Evolutionary conservation across 164 flowering plant genomes (phyloP), one percentile per base, ranked within the genome.

Genomic region (Saururus chinensis): DNA sequence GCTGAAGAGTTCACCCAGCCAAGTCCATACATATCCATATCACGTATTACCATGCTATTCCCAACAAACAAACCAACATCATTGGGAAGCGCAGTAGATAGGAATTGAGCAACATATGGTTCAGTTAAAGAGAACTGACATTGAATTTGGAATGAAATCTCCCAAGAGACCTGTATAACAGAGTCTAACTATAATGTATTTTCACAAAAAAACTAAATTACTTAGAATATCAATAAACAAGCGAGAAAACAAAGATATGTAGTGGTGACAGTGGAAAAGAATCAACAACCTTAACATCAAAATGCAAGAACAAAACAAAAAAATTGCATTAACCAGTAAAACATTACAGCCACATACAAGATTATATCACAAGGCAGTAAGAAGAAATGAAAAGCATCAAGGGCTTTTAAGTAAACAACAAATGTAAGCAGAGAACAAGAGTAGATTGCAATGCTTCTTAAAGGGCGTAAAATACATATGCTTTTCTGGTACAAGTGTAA

Each of bases 11-110:
- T 62, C 51, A 61, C 64, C 83, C 80, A 80, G 66, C 69, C 80
- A 60, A 54, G 53, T 48, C 84, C 95, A 73, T 85, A 93, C 92
- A 85, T 88, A 68, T 93, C 88, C 23, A 74, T 77, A 77, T 93
- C 96, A 51, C 97, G 87, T 69, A 93, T 80, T 42, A 76, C 78
- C 99, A 90, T 86, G 77, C 99, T 93, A 71, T 93, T 93, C 49
- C 99, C 97, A 63, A 86, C 17, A 74, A 93, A 93, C 60, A 93
- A 64, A 69, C 92, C 91, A 75, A 81, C 75, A 53, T 78, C 80
- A 58, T 70, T 25, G 60, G 79, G 65, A 68, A 90, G 74, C n/a
- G 77, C 70, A 66, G 83, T 77, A 12, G 85, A 81, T 61, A 83
- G 61, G 26, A 70, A 71, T 65, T 73, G 79, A 24, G 88, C 88